Evolutionary conservation across 345 rosid species (phyloP).

Genomic region (Eucalyptus pauciflora): DNA sequence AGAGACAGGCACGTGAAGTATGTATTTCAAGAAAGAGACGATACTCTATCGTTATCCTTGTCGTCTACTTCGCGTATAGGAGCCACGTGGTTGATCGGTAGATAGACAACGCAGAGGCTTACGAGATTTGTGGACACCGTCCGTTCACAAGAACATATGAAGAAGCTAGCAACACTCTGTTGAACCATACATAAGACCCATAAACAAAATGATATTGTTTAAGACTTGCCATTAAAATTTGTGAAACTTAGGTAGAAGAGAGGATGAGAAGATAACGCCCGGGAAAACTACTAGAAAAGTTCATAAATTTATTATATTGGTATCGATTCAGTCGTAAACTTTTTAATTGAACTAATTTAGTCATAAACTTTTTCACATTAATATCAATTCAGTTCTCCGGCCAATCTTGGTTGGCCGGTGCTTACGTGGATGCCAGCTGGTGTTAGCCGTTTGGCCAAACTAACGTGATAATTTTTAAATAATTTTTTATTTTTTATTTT

Average conservation of each 20-base stretch:
- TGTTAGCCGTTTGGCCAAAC: too few species aligned
- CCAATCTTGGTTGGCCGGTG: accelerated
- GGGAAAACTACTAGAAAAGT: too few species aligned
- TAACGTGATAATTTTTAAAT: too few species aligned
- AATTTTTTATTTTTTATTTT: too few species aligned
- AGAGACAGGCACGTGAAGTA: not conserved
- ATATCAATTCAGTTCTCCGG: accelerated
- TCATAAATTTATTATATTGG: too few species aligned
- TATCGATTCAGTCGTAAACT: too few species aligned
- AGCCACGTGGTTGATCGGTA: not conserved
- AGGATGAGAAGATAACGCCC: not conserved
- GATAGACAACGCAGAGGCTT: not conserved
- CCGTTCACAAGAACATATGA: not conserved
- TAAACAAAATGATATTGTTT: not conserved
- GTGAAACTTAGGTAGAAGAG: not conserved
- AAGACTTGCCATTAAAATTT: not conserved
- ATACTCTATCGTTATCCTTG: not conserved
- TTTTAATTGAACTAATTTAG: accelerated
- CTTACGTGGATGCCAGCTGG: accelerated
- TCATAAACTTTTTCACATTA: accelerated
- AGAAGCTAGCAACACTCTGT: not conserved
- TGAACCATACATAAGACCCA: not conserved
- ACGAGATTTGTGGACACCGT: not conserved
- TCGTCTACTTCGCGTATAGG: not conserved
- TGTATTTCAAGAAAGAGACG: not conserved